These are phyloP conservation scores for Tetraselmis chui DNA, from an alignment of 139 green algal genomes.

Conservation along the genomic window DNA sequence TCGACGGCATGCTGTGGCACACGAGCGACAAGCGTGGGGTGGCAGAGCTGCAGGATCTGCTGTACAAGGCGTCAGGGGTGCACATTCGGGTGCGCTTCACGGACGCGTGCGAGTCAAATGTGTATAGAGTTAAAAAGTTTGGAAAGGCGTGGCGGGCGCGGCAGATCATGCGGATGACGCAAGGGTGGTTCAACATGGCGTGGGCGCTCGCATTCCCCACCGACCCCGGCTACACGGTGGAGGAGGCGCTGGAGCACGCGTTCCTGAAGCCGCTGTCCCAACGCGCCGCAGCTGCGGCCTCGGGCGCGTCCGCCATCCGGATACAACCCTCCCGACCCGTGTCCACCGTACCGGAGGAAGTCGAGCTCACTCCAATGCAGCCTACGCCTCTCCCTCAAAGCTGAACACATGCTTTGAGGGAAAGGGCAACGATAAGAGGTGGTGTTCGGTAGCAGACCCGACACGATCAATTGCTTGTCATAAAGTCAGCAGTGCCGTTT, in stretches of 20 bases:
- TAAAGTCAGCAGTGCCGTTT: too few relatives aligned
- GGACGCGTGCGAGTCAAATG: background rate
- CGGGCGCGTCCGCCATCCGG: too few relatives aligned
- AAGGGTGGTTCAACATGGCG: background rate
- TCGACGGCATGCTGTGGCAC: background rate
- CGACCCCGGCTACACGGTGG: background rate
- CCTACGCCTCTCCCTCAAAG: too few relatives aligned
- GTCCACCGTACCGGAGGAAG: background rate
- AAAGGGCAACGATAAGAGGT: too few relatives aligned
- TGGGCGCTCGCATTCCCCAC: background rate
- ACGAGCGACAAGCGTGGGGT: background rate
- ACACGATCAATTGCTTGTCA: too few relatives aligned
- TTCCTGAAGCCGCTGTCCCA: background rate
- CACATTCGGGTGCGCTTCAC: background rate
- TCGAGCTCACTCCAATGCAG: background rate
- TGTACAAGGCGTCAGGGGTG: background rate
- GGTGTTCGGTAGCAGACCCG: too few relatives aligned
- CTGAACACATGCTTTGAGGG: too few relatives aligned
- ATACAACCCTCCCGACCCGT: too few relatives aligned
- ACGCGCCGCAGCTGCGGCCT: too few relatives aligned
- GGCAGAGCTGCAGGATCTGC: background rate
- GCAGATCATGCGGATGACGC: background rate
- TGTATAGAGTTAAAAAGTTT: background rate
- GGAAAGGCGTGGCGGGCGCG: background rate
- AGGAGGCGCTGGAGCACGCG: background rate